Base-by-base conservation (phyloP, 768 basidiomycete species). In the Leccinum variicolor region DNA sequence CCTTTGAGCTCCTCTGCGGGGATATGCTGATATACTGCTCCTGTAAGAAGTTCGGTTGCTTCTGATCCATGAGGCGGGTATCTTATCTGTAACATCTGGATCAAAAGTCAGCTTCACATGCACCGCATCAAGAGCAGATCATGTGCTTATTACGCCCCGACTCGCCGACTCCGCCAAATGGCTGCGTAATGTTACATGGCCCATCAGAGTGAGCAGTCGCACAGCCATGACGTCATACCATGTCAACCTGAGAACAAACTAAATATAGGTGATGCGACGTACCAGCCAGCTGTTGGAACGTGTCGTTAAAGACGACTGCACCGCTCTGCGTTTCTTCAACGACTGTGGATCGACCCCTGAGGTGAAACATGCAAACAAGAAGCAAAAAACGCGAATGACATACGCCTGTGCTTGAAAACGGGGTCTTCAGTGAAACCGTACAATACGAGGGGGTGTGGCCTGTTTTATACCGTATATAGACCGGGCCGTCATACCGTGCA, bases 391-490 rank as follows among this genome's bases (percentile, higher is more conserved):
- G 7, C 36, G 34, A 25, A 3, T 21, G 11, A 67, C 76, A 33
- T 43, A 81, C 82, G 64, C 39, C 66, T 72, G 10, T 72, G 61
- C 56, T 81, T 82, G 0, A 69, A 60, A 6, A 69, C 66, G 0
- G 75, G 69, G 46, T 79, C 73, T 15, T 83, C 78, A 0, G 82
- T 84, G 68, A 90, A 92, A 1, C 75, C 76, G 61, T 90, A 90
- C 23, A 89, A 43, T 4, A 83, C 82, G 5, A 90, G 76, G 2
- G 89, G 82, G 56, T 81, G 77, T 36, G 80, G 77, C 19, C 85
- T 87, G 52, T 48, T 48, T 41, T 45, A 17, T 9, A 19, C 14
- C 4, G 43, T 3, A 31, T n/a, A 8, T 14, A 33, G 17, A 19
- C 4, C 17, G 4, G 7, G 8, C 7, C 8, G 55, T 59, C 77